phyloP scores from a whole-genome alignment of 1,284 basidiomycete genomes.

The Ganoderma resinaceum region DNA sequence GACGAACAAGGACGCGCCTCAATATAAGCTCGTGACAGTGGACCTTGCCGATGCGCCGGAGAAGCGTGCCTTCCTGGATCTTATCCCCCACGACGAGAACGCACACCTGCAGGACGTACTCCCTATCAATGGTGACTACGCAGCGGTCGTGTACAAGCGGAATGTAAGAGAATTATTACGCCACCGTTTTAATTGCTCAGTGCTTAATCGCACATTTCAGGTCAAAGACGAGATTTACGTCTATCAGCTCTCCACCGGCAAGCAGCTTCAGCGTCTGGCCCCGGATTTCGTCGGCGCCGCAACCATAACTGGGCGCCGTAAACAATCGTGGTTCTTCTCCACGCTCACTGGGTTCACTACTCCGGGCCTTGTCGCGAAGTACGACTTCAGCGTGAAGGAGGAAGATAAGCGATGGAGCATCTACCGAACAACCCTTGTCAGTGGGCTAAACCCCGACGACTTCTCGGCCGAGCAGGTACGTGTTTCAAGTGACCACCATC shows the following conservation, averaged over 20 bases:
- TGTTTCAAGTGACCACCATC: not conserved
- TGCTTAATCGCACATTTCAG: conserved; percentile 41
- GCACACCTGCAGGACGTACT: conserved; percentile 62
- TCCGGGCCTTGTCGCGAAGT: conserved; percentile 72
- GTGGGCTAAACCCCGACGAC: conserved; percentile 73
- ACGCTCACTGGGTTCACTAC: conserved; percentile 76
- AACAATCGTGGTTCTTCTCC: conserved; percentile 74
- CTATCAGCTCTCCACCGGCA: conserved; percentile 66
- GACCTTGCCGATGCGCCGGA: conserved; percentile 59
- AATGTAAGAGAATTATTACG: conserved; percentile 58
- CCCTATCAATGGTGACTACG: conserved; percentile 63
- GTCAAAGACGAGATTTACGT: conserved; percentile 87
- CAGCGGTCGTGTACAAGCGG: conserved; percentile 75
- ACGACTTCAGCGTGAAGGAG: conserved; percentile 59
- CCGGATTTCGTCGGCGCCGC: conserved; percentile 78
- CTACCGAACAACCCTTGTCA: conserved; percentile 67
- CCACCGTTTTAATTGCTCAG: too few species aligned
- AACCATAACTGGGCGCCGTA: conserved; percentile 58
- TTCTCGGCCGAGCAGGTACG: conserved; percentile 76
- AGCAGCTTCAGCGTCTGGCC: conserved; percentile 63
- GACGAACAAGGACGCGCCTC: conserved; percentile 73
- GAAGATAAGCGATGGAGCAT: conserved; percentile 61
- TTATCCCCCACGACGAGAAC: conserved; percentile 77
- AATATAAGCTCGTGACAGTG: conserved; percentile 71
- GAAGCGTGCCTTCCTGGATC: conserved; percentile 58